Conservation (phyloP, 2,329 filamentous ascomycete genomes). For the Beauveria brongniartii region DNA sequence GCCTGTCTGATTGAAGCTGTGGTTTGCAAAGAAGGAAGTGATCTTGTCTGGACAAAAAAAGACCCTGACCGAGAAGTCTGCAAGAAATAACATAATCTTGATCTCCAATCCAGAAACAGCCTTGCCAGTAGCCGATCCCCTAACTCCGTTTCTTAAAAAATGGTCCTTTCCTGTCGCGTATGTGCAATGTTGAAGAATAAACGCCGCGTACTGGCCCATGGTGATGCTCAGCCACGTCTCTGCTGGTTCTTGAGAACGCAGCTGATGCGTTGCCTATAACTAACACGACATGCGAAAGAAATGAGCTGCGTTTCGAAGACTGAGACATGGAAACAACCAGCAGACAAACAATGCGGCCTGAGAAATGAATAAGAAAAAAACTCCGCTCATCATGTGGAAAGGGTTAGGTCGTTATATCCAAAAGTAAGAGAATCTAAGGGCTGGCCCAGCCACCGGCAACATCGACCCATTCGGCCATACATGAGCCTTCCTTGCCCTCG, state of each 20-base stretch:
- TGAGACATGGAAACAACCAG: not conserved
- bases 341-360: not conserved
- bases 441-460: constrained; percentile 87
- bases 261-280: not conserved
- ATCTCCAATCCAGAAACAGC: not conserved
- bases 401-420: constrained; percentile 9
- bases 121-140: not conserved
- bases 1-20: not conserved
- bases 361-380: constrained; percentile 2
- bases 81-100: not conserved
- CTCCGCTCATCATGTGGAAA: constrained; percentile 10
- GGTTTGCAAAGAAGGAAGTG: not conserved
- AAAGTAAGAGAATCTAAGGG: constrained; percentile 24
- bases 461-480: constrained; percentile 92
- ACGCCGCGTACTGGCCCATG: not conserved
- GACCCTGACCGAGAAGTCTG: not conserved
- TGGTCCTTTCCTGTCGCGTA: not conserved
- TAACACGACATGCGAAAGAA: too few relatives aligned
- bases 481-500: constrained; percentile 94
- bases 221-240: not conserved
- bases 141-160: not conserved
- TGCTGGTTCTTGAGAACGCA: not conserved
- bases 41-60: not conserved
- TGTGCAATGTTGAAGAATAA: constrained; percentile 1
- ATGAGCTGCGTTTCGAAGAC: not conserved